These are phyloP conservation scores for Helichrysum umbraculigerum DNA, from an alignment of 129 eudicot species.

Conservation along the genomic window DNA sequence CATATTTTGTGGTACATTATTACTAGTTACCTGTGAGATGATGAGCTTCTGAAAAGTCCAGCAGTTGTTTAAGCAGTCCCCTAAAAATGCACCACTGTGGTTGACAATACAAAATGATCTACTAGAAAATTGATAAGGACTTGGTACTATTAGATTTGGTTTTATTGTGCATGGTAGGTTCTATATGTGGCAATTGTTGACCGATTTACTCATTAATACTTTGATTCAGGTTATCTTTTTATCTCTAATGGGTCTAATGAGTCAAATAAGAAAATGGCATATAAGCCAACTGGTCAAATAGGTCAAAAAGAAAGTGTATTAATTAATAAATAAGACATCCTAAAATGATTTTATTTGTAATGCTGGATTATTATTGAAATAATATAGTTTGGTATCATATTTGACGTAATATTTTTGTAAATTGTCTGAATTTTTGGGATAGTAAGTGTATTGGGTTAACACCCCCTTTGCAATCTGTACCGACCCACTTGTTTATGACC, in stretches of 20 bases:
- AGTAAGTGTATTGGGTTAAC: background rate
- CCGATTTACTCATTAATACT: background rate
- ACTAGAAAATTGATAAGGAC: background rate
- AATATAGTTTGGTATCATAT: background rate
- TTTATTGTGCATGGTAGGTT: background rate
- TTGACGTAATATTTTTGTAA: background rate
- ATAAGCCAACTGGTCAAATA: background rate
- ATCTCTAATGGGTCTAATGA: background rate
- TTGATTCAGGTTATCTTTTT: background rate
- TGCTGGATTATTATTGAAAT: background rate
- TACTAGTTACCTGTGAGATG: background rate
- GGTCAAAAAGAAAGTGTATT: background rate
- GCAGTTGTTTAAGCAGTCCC: constrained; percentile 13
- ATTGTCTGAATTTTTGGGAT: background rate
- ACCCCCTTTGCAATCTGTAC: background rate
- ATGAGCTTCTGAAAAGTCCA: background rate
- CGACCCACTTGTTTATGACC: background rate
- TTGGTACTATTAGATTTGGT: background rate
- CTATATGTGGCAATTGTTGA: constrained; percentile 1
- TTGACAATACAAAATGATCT: constrained; percentile 1
- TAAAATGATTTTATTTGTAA: background rate
- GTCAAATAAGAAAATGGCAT: background rate
- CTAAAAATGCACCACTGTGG: background rate
- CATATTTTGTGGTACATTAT: background rate
- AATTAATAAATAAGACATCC: background rate